Percentiles rank a stretch among this genome's conserved stretches.
Conservation (phyloP, 371 early-diverging fungal genomes). For the Parasitella parasitica region DNA sequence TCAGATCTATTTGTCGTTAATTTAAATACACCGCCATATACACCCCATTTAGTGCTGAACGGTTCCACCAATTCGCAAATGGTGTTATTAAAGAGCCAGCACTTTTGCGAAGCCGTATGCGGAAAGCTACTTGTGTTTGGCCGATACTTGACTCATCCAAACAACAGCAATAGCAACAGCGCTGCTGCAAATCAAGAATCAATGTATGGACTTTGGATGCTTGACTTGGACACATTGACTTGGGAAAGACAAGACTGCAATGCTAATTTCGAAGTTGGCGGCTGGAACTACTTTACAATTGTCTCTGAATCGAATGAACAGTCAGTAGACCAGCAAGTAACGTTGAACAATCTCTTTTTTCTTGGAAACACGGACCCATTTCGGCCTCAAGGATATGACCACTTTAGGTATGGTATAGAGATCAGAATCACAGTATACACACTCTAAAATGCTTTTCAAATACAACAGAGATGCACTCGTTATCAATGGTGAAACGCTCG, state of each 20-base stretch:
- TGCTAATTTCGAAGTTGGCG: slow-evolving; percentile 51
- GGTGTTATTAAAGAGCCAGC: slow-evolving; percentile 63
- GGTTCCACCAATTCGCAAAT: slow-evolving; percentile 47
- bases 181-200: neutral
- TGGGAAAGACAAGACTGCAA: slow-evolving; percentile 63
- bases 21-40: slow-evolving; percentile 45
- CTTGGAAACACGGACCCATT: slow-evolving; percentile 57
- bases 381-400: slow-evolving; percentile 61
- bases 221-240: slow-evolving; percentile 60
- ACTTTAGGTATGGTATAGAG: slow-evolving; percentile 53
- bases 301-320: slow-evolving; percentile 25
- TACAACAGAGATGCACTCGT: slow-evolving; percentile 54
- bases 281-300: slow-evolving; percentile 68
- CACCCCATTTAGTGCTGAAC: slow-evolving; percentile 43
- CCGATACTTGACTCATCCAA: slow-evolving; percentile 30
- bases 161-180: neutral
- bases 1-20: slow-evolving; percentile 62
- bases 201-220: slow-evolving; percentile 64
- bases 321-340: slow-evolving; percentile 7
- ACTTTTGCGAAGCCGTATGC: slow-evolving; percentile 66
- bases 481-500: slow-evolving; percentile 59
- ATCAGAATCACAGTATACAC: neutral
- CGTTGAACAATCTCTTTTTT: slow-evolving; percentile 44
- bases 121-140: slow-evolving; percentile 63
- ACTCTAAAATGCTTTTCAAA: no score